phyloP scores from a whole-genome alignment of 257 asterid species.

The Paulownia fortunei region DNA sequence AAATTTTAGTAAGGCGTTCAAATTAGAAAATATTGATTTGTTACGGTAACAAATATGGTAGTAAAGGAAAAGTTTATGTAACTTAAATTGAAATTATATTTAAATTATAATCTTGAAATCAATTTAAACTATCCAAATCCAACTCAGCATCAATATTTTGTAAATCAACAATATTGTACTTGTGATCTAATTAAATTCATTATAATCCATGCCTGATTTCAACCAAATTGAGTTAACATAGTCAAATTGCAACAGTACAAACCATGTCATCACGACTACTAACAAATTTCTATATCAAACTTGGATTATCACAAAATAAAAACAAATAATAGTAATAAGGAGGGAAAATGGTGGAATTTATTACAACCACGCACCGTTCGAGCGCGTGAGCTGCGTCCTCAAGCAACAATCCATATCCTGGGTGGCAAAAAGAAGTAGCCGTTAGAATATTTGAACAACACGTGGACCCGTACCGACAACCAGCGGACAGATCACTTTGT shows the following conservation, averaged over 20 bases:
- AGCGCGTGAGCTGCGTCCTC: conserved; percentile 16
- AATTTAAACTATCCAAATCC: no score
- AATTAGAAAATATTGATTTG: no score
- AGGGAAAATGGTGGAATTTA: not conserved
- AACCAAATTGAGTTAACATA: no score
- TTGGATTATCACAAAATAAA: no score
- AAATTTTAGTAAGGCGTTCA: no score
- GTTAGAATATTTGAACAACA: conserved; percentile 31
- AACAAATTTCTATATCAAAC: not conserved
- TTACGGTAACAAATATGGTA: no score
- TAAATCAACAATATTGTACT: not conserved
- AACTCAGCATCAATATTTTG: not conserved
- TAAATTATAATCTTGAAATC: no score
- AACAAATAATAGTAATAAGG: not conserved
- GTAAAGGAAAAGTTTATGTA: no score
- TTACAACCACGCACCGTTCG: not conserved
- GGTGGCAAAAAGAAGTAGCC: conserved; percentile 35
- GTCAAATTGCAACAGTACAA: no score
- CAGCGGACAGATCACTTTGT: conserved; percentile 18
- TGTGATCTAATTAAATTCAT: not conserved
- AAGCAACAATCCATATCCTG: not conserved
- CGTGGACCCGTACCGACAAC: conserved; percentile 24
- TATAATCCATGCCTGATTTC: no score
- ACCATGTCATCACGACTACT: not conserved
- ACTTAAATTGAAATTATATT: not conserved